Evolutionary conservation across 371 early-diverging fungal genomes (phyloP).

Genomic region (Syncephalastrum monosporum): DNA sequence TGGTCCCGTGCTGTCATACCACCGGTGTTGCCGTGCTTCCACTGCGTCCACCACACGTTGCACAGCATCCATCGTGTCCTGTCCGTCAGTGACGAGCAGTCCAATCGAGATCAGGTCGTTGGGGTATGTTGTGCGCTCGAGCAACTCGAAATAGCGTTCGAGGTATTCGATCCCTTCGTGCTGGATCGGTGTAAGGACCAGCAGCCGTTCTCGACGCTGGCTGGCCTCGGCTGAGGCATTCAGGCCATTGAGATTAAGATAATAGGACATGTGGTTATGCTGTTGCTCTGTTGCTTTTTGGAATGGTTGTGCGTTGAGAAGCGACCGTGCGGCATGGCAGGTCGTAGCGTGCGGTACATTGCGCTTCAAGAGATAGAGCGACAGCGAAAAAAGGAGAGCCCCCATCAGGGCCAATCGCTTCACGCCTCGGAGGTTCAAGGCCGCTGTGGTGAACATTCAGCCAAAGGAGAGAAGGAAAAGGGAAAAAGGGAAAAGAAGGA

Average conservation of each 20-base stretch:
- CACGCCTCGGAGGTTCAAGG: constrained; percentile 15
- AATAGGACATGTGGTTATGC: constrained; percentile 5
- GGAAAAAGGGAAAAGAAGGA: constrained; percentile 13
- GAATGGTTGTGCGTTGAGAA: background rate
- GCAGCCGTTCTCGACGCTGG: constrained; percentile 8
- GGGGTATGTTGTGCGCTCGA: constrained; percentile 41
- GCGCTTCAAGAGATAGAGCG: constrained; percentile 4
- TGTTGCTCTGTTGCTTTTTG: too few species aligned
- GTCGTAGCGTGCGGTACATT: constrained; percentile 3
- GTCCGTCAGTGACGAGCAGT: constrained; percentile 31
- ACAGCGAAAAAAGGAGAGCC: constrained; percentile 7
- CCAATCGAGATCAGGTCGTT: constrained; percentile 42
- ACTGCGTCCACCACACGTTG: background rate
- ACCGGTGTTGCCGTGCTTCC: constrained; percentile 20
- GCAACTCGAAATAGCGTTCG: constrained; percentile 41
- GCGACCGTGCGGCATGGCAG: constrained; percentile 10
- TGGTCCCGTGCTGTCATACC: constrained; percentile 18
- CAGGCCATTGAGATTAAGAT: constrained; percentile 19
- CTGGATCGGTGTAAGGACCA: constrained; percentile 38
- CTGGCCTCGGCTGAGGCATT: constrained; percentile 17
- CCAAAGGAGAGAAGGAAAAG: constrained; percentile 5
- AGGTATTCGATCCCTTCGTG: constrained; percentile 28
- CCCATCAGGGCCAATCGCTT: constrained; percentile 10
- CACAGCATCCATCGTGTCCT: background rate
- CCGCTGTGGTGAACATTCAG: too few species aligned